Base-by-base conservation (phyloP, 2,329 filamentous ascomycete species). In the Curvularia hawaiiensis region DNA sequence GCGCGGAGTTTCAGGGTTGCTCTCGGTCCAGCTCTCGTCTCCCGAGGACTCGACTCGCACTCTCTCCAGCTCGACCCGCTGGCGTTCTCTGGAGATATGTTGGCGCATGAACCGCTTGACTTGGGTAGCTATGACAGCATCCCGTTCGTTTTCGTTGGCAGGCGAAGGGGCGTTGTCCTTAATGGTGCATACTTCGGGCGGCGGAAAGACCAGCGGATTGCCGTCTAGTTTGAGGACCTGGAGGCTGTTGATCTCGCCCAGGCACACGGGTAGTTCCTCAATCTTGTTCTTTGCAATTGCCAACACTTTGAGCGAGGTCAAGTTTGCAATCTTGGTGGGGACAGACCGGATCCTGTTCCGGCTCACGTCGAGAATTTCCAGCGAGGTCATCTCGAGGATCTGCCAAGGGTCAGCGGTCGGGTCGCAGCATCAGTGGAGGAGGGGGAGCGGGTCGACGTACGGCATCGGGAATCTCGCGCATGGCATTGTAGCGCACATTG, bases 361-460 rank as follows among this genome's bases (percentile, higher is more conserved):
- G 74, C 92, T 93, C 53, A 98, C 84, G 78, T 98, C 94, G 60
- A 98, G 85, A 58, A 97, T 97, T 78, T 98, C 93, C 54, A 98
- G 85, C 33, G 92, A 90, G 51, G 86, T 88, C 60, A 98, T 83
- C 75, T 92, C 88, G 74, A 94, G 93, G 57, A 98, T 85, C 92
- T 96, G 72, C n/a, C 35, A 41, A 38, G 44, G 28, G 62, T 63
- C 50, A 68, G 54, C 44, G 58, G 35, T 43, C 20, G 22, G 4
- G 38, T 50, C 43, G 18, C 45, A 30, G 14, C 20, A 18, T 16
- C 22, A 16, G 35, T 30, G 12, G 18, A n/a, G 18, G 54, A 18
- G 28, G 18, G 44, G 16, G 26, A 18, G 22, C 33, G 52, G 50
- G 54, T 24, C 51, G 50, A 80, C 86, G 61, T 81, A 89, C 87